Percentiles rank a stretch among this genome's conserved stretches.
These are phyloP conservation scores for Trichosporon sp. DNA, from an alignment of 1,284 basidiomycete genomes.

Conservation along the genomic window DNA sequence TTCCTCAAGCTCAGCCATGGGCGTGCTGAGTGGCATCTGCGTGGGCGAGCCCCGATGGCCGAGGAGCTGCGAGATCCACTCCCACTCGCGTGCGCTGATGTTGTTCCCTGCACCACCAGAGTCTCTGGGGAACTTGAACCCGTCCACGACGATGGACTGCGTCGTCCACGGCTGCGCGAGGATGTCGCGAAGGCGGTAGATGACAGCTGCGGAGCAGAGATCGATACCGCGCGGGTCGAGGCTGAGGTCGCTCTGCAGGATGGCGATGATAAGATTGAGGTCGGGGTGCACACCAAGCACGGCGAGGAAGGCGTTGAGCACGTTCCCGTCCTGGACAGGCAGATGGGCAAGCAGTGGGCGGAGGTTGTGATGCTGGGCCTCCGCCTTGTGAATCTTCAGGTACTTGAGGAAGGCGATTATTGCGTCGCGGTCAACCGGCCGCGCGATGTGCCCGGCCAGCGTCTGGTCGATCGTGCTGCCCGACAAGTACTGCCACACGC, in stretches of 20 bases:
- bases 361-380: background rate
- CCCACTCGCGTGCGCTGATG: background rate
- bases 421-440: background rate
- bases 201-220: background rate
- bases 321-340: background rate
- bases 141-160: background rate
- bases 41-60: background rate
- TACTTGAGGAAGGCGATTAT: background rate
- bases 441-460: background rate
- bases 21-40: background rate
- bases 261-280: background rate
- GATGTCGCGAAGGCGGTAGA: background rate
- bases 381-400: background rate
- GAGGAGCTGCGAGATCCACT: background rate
- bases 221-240: background rate
- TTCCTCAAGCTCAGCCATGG: background rate
- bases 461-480: background rate
- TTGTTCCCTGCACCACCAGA: background rate
- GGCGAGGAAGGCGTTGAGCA: background rate
- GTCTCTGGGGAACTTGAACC: background rate
- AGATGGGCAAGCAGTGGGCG: background rate
- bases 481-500: background rate
- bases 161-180: background rate
- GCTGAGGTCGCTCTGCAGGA: background rate
- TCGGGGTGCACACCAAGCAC: background rate